phyloP scores from a whole-genome alignment of 1,139 yeast species.

The Nakaseomyces delphensis region DNA sequence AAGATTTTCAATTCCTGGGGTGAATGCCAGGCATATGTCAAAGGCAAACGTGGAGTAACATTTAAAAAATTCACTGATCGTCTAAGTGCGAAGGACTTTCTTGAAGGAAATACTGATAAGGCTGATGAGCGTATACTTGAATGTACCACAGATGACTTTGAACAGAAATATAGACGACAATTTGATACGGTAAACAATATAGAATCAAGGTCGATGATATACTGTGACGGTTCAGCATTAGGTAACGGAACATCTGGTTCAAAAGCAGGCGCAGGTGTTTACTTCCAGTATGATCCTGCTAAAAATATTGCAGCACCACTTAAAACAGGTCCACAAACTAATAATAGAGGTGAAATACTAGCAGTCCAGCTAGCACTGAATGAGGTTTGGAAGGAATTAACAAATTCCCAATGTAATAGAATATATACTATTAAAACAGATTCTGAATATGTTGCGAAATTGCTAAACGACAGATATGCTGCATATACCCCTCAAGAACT shows the following conservation, averaged over 20 bases:
- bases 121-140: slow-evolving; percentile 21
- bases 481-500: slow-evolving; percentile 32
- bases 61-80: slow-evolving; percentile 39
- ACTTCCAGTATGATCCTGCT: slow-evolving; percentile 47
- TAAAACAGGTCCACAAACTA: slow-evolving; percentile 47
- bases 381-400: slow-evolving; percentile 33
- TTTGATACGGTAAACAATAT: background rate
- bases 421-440: slow-evolving; percentile 41
- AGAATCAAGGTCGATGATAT: slow-evolving; percentile 31
- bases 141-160: slow-evolving; percentile 13
- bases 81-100: slow-evolving; percentile 35
- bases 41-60: slow-evolving; percentile 39
- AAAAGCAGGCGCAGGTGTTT: slow-evolving; percentile 68
- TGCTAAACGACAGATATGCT: slow-evolving; percentile 44
- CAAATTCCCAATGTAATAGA: slow-evolving; percentile 22
- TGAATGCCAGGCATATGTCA: slow-evolving; percentile 38
- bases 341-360: slow-evolving; percentile 69
- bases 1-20: slow-evolving; percentile 40
- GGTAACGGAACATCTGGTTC: slow-evolving; percentile 41
- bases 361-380: slow-evolving; percentile 55
- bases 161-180: background rate
- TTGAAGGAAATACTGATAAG: slow-evolving; percentile 14
- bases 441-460: slow-evolving; percentile 45
- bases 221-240: slow-evolving; percentile 66
- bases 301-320: slow-evolving; percentile 49